Evolutionary conservation across 2,329 filamentous ascomycete genomes (phyloP).

Genomic region (Alternaria ventricosa): DNA sequence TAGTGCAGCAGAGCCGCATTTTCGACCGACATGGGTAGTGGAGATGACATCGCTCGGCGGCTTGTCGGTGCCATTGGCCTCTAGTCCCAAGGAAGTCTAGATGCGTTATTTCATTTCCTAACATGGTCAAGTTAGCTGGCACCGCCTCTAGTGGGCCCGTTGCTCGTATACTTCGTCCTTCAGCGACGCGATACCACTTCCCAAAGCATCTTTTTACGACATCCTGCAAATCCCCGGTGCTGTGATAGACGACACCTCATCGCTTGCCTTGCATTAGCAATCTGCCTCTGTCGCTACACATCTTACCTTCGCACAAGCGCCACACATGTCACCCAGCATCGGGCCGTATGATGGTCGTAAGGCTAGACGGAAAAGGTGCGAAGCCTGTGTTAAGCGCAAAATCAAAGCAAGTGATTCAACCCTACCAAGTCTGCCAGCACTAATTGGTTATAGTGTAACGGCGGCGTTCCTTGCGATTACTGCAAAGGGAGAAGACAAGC

Average conservation of each 20-base stretch:
- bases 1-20: background rate
- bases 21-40: background rate
- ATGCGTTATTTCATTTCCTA: constrained; percentile 26
- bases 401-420: constrained; percentile 25
- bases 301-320: background rate
- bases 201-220: background rate
- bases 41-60: background rate
- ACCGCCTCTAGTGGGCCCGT: background rate
- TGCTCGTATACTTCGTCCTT: background rate
- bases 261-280: background rate
- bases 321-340: constrained; percentile 20
- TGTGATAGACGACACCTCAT: background rate
- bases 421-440: background rate
- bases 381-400: constrained; percentile 32
- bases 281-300: background rate
- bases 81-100: constrained; percentile 15
- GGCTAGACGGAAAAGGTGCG: constrained; percentile 33
- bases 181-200: background rate
- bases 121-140: constrained; percentile 13
- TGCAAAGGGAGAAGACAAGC: constrained; percentile 24
- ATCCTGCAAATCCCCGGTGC: background rate
- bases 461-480: constrained; percentile 28
- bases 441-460: constrained; percentile 26
- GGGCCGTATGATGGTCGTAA: constrained; percentile 40
- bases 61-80: background rate